phyloP scores from a whole-genome alignment of 306 rosid genomes.

The Lablab purpureus region DNA sequence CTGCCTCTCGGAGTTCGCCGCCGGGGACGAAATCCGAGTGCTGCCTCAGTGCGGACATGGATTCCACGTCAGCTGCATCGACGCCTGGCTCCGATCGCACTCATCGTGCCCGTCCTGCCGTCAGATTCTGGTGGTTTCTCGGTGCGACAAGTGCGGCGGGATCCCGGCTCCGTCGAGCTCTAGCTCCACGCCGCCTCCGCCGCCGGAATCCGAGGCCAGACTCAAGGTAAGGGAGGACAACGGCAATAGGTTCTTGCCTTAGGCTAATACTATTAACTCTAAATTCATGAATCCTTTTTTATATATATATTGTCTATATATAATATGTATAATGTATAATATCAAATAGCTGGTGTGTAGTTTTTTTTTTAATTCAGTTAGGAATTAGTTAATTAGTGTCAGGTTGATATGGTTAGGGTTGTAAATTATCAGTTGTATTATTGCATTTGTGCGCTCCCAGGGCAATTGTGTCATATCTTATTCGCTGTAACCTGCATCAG shows the following conservation, averaged over 20 bases:
- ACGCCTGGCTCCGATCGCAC: conserved; percentile 85
- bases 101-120: conserved; percentile 88
- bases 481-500: conserved; percentile 24
- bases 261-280: background rate
- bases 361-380: conserved; percentile 4
- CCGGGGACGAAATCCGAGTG: conserved; percentile 78
- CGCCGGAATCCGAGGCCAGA: conserved; percentile 48
- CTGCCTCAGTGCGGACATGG: conserved; percentile 86
- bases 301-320: conserved; percentile 36
- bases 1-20: conserved; percentile 68
- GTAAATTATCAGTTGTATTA: conserved; percentile 26
- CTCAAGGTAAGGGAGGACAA: conserved; percentile 58
- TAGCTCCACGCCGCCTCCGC: conserved; percentile 42
- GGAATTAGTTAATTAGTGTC: background rate
- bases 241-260: conserved; percentile 66
- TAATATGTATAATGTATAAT: background rate
- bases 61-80: conserved; percentile 78
- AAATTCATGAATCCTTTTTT: conserved; percentile 26
- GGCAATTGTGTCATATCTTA: background rate
- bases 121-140: conserved; percentile 63
- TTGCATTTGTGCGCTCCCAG: conserved; percentile 8
- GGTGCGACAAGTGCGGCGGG: conserved; percentile 81
- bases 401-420: conserved; percentile 18
- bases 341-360: conserved; percentile 10
- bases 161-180: conserved; percentile 55